A percentile compares a stretch with the other conserved stretches of the same genome.
Conservation (phyloP, 257 asterid genomes). For the Forsythia suspensa region DNA sequence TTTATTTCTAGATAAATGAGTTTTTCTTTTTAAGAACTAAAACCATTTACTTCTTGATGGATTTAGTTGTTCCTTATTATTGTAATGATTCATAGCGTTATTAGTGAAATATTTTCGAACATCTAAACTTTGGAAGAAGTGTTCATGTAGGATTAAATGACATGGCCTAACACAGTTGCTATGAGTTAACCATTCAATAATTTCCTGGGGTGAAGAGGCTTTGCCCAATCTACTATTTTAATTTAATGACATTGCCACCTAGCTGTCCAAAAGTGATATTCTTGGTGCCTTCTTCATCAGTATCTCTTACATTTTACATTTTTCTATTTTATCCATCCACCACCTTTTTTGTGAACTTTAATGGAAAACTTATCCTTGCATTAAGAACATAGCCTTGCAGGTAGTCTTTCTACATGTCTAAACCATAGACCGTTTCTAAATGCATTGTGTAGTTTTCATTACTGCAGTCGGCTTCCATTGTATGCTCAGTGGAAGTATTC, state of each 20-base stretch:
- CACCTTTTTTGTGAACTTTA: background rate
- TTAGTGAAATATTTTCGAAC: background rate
- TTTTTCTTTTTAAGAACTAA: background rate
- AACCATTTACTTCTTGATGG: constrained; percentile 2
- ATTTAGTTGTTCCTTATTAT: background rate
- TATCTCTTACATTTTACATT: background rate
- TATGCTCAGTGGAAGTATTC: background rate
- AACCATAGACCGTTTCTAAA: background rate
- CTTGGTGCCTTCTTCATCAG: background rate
- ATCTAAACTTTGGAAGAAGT: background rate
- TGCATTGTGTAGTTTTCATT: background rate
- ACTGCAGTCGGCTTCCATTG: background rate
- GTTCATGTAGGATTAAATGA: background rate
- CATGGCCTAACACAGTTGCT: background rate
- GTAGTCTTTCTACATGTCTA: background rate
- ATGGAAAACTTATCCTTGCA: background rate
- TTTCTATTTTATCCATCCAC: background rate
- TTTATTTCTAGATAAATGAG: background rate
- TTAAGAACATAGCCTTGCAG: background rate
- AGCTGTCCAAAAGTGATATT: background rate
- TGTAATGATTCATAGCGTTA: background rate
- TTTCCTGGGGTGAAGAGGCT: background rate
- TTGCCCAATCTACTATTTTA: background rate
- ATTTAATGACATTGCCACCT: background rate
- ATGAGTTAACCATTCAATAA: background rate